Evolutionary conservation across 768 basidiomycete genomes (phyloP).

Genomic region (Leucocoprinus sp.): DNA sequence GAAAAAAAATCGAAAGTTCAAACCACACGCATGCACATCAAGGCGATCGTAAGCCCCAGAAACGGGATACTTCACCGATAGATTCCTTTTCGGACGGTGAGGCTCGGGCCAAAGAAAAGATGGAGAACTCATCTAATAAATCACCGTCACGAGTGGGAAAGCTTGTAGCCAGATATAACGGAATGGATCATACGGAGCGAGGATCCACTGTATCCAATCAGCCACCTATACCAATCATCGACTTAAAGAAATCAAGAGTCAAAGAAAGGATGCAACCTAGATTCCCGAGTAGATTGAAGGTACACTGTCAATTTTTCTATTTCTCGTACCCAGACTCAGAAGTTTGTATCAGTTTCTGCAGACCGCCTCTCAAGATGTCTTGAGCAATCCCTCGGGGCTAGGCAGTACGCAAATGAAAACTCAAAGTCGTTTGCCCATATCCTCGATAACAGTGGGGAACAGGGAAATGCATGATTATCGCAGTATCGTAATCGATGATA

Average conservation of each 20-base stretch:
- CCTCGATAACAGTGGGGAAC: neutral
- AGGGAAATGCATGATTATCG: neutral
- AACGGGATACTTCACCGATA: constrained; percentile 3
- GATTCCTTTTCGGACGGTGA: constrained; percentile 4
- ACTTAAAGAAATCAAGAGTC: neutral
- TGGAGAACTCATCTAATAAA: neutral
- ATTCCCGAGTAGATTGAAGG: neutral
- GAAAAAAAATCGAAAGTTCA: neutral
- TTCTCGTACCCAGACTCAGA: no score
- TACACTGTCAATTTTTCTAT: neutral
- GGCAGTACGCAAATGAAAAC: neutral
- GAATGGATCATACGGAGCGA: neutral
- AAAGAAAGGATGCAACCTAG: constrained; percentile 5
- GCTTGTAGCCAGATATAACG: neutral
- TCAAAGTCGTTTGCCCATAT: constrained; percentile 6
- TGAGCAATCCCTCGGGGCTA: constrained; percentile 1
- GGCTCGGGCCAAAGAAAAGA: neutral
- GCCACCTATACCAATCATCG: neutral
- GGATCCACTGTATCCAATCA: neutral
- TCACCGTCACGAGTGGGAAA: neutral
- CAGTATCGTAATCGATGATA: neutral
- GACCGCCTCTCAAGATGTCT: neutral
- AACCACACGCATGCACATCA: neutral
- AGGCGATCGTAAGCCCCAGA: neutral
- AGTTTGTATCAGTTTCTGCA: no score